phyloP scores from a whole-genome alignment of 257 asterid species.

The Lithospermum erythrorhizon region DNA sequence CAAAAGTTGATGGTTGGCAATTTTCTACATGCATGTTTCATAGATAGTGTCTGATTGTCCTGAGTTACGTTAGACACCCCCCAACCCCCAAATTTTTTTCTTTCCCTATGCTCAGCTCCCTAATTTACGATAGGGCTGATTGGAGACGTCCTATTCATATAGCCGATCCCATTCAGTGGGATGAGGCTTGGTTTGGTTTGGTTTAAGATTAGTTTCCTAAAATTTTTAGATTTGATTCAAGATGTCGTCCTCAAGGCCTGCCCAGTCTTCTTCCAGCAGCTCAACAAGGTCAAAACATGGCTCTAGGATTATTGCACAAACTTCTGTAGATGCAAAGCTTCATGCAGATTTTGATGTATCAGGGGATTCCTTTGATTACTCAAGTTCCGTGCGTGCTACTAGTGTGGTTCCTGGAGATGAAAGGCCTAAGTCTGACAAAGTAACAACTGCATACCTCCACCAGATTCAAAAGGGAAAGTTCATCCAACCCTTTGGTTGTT shows the following conservation, averaged over 20 bases:
- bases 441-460: conserved; percentile 68
- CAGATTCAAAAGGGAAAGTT: conserved; percentile 73
- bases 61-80: background rate
- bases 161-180: no score
- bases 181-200: no score
- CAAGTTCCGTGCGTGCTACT: conserved; percentile 47
- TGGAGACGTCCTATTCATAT: no score
- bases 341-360: conserved; percentile 77
- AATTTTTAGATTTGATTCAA: conserved; percentile 28
- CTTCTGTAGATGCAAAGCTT: conserved; percentile 74
- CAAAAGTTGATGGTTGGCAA: background rate
- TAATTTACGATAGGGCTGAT: no score
- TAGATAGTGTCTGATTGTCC: background rate
- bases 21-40: background rate
- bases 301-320: conserved; percentile 65
- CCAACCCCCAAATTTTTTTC: background rate
- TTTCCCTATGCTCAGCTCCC: background rate
- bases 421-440: conserved; percentile 45
- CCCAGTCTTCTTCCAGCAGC: conserved; percentile 54
- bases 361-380: conserved; percentile 76
- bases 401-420: conserved; percentile 20
- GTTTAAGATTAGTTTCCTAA: no score
- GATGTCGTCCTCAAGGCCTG: conserved; percentile 54
- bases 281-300: conserved; percentile 63
- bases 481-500: conserved; percentile 81